phyloP scores from a whole-genome alignment of 202 grass and related monocot species.

The Musa balbisiana region DNA sequence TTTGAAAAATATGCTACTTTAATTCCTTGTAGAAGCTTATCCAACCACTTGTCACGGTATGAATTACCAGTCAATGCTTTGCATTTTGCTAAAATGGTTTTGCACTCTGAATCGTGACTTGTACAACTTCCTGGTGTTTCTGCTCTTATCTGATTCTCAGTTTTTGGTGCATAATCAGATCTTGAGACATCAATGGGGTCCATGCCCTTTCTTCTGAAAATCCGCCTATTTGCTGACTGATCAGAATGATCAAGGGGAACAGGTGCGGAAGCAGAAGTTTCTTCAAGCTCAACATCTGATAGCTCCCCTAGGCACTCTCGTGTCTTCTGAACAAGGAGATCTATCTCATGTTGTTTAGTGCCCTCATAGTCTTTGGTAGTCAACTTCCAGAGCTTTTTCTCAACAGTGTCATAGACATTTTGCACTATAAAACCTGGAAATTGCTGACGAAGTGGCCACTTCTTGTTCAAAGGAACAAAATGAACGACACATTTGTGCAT shows the following conservation, averaged over 20 bases:
- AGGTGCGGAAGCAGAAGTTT: constrained; percentile 4
- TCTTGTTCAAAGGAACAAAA: constrained; percentile 79
- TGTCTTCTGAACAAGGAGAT: constrained; percentile 85
- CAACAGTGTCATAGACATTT: constrained; percentile 83
- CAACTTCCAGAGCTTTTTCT: constrained; percentile 83
- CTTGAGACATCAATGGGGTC: constrained; percentile 55
- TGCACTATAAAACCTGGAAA: constrained; percentile 94
- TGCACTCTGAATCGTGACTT: constrained; percentile 47
- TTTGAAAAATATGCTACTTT: constrained; percentile 30
- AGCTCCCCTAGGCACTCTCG: constrained; percentile 57
- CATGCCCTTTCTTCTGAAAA: constrained; percentile 36
- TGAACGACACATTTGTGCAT: constrained; percentile 97
- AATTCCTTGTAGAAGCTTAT: constrained; percentile 61
- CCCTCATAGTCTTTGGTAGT: constrained; percentile 92
- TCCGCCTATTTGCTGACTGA: constrained; percentile 42
- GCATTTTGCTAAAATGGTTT: constrained; percentile 45
- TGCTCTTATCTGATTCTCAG: constrained; percentile 43
- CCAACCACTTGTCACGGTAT: constrained; percentile 74
- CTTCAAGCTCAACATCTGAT: constrained; percentile 47
- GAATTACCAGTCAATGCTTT: constrained; percentile 55
- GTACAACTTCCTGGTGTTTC: constrained; percentile 56
- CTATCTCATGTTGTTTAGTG: constrained; percentile 75
- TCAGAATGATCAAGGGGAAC: constrained; percentile 32
- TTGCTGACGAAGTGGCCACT: constrained; percentile 66
- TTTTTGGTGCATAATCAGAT: constrained; percentile 32